These are phyloP conservation scores for Tetracentron sinense DNA, from an alignment of 164 flowering plant genomes.

Conservation along the genomic window DNA sequence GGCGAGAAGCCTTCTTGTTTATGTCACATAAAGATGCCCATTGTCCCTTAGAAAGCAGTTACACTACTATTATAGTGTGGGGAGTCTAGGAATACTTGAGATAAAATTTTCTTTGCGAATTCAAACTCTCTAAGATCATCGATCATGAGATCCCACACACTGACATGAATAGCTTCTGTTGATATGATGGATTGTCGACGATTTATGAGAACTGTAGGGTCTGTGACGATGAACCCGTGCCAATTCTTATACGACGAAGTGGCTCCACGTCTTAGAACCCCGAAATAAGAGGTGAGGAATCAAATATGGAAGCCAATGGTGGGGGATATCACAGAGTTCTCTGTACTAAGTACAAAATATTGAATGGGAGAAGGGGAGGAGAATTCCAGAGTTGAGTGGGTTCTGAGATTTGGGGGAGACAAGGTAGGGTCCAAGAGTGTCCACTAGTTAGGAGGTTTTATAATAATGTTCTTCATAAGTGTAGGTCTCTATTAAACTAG, in stretches of 20 bases:
- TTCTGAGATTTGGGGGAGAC: constrained; percentile 12
- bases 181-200: not conserved
- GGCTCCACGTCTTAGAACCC: not conserved
- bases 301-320: not conserved
- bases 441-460: constrained; percentile 5
- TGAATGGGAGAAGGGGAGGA: not conserved
- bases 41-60: not conserved
- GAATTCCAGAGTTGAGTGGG: constrained; percentile 9
- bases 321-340: not conserved
- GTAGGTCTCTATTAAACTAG: constrained; percentile 16
- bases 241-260: no score
- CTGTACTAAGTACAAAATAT: not conserved
- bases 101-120: not conserved
- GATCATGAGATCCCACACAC: constrained; percentile 3
- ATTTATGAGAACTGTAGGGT: not conserved
- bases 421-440: constrained; percentile 18
- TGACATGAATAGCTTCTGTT: not conserved
- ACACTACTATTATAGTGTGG: not conserved
- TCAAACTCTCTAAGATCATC: not conserved
- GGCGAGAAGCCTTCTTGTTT: not conserved
- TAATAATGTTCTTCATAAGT: not conserved
- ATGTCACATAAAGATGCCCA: constrained; percentile 4
- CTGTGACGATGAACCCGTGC: not conserved
- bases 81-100: not conserved
- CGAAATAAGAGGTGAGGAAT: not conserved